Base-by-base conservation (phyloP, 2,329 filamentous ascomycete genomes). In the Ceratocystis harringtonii region DNA sequence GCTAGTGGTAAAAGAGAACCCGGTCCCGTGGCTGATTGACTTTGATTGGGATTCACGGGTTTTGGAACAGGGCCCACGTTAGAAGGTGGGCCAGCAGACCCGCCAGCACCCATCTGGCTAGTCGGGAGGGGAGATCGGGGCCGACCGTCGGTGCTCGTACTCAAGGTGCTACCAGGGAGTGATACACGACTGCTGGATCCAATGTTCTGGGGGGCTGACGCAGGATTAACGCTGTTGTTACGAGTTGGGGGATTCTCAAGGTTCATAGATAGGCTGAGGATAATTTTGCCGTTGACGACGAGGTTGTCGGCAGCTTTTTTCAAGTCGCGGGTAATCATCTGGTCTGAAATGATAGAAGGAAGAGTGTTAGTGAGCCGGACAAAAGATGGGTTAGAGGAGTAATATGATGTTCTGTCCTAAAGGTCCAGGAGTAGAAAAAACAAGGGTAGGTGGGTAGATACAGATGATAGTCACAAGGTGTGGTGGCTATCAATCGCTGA, bases 221-320 rank as follows among this genome's bases (percentile, higher is more conserved):
- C 28, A 4, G 61, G 50, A 48, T 66, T 61, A 41, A 55, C 25
- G 52, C 45, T 19, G 28, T 63, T 58, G 68, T 74, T 72, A 25
- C 80, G 79, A 69, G 84, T 84, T 68, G 86, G 82, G 5, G 91
- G 89, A 17, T 83, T 77, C 55, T 82, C 79, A 22, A 97, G 82
- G 74, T 99, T 96, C 63, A 92, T 96, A 10, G 92, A 96, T 12
- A 99, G 80, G 74, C 95, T 97, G 69, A 99, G 85, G 71, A 99
- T 99, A 65, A 99, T 84, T 77, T 97, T 97, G 69, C 94, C 94
- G 74, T 99, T 92, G 43, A 99, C 94, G 66, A 97, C 91, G 61
- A 99, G 84, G 74, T 97, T 97, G 74, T 99, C 94, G 68, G 91
- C 96, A 5, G 94, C 96, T 76, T 96, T 97, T 75, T 97, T 96